Evolutionary conservation across 2,329 filamentous ascomycete species (phyloP), one percentile per base, ranked within the genome.

Genomic region (Cylindrodendrum hubeiense): DNA sequence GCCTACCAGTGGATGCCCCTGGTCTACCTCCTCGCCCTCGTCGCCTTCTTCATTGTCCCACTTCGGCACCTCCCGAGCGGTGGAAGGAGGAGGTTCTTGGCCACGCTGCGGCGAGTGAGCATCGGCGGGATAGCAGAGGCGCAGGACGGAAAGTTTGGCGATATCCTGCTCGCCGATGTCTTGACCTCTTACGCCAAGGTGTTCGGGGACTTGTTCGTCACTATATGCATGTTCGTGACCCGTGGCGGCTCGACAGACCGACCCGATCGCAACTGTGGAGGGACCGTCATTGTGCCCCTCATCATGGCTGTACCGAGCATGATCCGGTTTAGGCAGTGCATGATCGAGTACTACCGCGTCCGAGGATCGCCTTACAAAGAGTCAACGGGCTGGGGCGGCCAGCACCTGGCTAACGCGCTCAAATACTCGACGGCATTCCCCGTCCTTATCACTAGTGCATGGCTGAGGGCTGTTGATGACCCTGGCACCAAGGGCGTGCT

Each of bases 401-500:
- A 95, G 77, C 94, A 98, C 79, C 84, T 98, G 30, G 94, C 94
- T 77, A 99, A 99, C 85, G 95, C 95, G 10, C 82, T 94, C 74
- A 99, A 99, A 81, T 99, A 99, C 80, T 88, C 92, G n/a, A 94
- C 90, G 10, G 94, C 95, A 0, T 97, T 98, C 75, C 96, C 96
- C 3, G 95, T 98, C 59, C 93, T 98, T 72, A 85, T 95, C 44
- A 85, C 97, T 57, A 91, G 89, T 65, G 90, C 94, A 2, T 79
- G 96, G 75, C 90, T 94, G 81, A 87, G 93, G 66, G 89, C 78
- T 83, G 85, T 79, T 78, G 87, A 77, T 34, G 73, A 78, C 43
- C 80, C 79, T 15, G 76, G 77, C 37, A 79, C 82, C 5, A 79
- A 80, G 66, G 77, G 81, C 3, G 74, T 77, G 1, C 76, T 88